These are phyloP conservation scores for Incumbomyces lentus DNA, from an alignment of 2,329 filamentous ascomycete species.

Conservation along the genomic window DNA sequence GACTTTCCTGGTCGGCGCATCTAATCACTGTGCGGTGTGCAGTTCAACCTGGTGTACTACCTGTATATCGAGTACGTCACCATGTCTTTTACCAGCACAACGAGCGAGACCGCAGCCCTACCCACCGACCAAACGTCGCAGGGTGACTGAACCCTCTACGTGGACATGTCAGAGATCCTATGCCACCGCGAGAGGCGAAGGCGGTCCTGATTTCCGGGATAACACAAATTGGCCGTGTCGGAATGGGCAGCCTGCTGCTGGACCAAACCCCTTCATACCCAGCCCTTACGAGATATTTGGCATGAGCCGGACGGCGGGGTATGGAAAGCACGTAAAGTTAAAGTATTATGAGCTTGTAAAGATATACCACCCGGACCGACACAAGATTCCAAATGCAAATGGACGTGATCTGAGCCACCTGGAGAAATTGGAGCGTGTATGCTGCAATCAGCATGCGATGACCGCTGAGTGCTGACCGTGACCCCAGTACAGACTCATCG, in stretches of 20 bases:
- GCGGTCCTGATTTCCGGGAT: conserved; percentile 19
- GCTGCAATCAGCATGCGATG: neutral
- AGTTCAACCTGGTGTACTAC: conserved; percentile 18
- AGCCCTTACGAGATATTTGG: conserved; percentile 88
- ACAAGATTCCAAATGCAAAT: conserved; percentile 10
- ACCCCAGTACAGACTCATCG: conserved; percentile 68
- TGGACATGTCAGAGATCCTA: conserved; percentile 24
- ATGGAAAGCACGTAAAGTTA: conserved; percentile 66
- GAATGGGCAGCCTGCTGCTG: conserved; percentile 1
- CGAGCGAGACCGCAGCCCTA: conserved; percentile 11
- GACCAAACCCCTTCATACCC: neutral
- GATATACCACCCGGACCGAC: conserved; percentile 81
- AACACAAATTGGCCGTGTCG: conserved; percentile 22
- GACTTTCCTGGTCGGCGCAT: conserved; percentile 29
- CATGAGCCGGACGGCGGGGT: conserved; percentile 33
- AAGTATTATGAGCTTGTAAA: conserved; percentile 89
- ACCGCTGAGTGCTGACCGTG: neutral
- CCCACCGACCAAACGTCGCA: conserved; percentile 3
- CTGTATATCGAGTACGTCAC: conserved; percentile 15
- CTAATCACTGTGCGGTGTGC: conserved; percentile 25
- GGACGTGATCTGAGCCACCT: conserved; percentile 45
- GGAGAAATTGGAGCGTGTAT: conserved; percentile 53
- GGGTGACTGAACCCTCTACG: neutral
- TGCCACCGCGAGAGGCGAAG: conserved; percentile 26
- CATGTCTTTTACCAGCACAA: conserved; percentile 22